These are phyloP conservation scores for Pelargonium cotyledonis DNA, from an alignment of 441 rosid genomes.

Conservation along the genomic window DNA sequence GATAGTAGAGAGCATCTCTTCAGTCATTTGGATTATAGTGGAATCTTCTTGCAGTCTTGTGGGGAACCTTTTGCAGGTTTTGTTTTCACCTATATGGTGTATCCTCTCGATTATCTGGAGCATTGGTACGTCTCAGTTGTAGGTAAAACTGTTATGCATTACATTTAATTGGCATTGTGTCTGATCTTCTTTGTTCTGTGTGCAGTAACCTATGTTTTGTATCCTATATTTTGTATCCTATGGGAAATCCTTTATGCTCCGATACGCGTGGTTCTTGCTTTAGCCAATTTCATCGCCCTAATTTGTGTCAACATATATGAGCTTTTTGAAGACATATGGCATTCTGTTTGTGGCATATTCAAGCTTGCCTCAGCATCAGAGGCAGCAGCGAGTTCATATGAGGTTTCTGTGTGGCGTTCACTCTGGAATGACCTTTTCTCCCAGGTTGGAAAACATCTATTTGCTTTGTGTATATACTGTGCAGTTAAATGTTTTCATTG, in stretches of 20 bases:
- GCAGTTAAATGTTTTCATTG: background rate
- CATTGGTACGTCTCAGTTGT: slow-evolving; percentile 20
- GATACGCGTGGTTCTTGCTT: slow-evolving; percentile 22
- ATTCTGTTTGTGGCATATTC: slow-evolving; percentile 11
- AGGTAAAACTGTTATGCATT: background rate
- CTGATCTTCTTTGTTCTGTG: slow-evolving; percentile 9
- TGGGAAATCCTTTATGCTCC: slow-evolving; percentile 26
- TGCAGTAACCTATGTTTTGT: slow-evolving; percentile 27
- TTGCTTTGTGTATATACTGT: background rate
- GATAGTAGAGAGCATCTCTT: slow-evolving; percentile 18
- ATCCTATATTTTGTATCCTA: slow-evolving; percentile 18
- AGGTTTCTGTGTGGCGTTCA: slow-evolving; percentile 25
- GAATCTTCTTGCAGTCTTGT: slow-evolving; percentile 24
- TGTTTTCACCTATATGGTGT: slow-evolving; percentile 28
- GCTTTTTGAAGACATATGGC: slow-evolving; percentile 15
- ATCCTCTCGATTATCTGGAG: slow-evolving; percentile 20
- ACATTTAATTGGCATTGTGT: background rate
- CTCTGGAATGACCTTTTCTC: slow-evolving; percentile 31
- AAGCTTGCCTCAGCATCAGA: slow-evolving; percentile 20
- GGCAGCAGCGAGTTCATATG: slow-evolving; percentile 18
- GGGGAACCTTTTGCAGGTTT: slow-evolving; percentile 18
- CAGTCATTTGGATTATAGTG: slow-evolving; percentile 11
- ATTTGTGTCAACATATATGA: slow-evolving; percentile 16
- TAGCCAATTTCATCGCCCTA: slow-evolving; percentile 20
- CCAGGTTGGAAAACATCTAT: slow-evolving; percentile 15